Evolutionary conservation across 495 filamentous ascomycete genomes (phyloP), one percentile per base, ranked within the genome.

Genomic region (Talaromyces trachyspermus): DNA sequence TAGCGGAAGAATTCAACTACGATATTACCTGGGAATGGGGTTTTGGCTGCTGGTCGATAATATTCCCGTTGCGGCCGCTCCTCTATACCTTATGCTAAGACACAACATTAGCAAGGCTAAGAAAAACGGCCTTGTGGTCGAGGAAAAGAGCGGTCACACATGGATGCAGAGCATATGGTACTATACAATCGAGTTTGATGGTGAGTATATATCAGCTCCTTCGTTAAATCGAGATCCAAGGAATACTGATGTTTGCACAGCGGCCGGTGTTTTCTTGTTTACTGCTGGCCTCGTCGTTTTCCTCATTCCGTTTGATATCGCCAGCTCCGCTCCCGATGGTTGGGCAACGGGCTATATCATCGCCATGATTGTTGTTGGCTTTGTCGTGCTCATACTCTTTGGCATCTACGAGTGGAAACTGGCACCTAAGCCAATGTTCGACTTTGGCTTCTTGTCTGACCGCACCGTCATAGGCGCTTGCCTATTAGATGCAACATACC

Each of bases 391-490:
- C 25, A 54, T 80, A 51, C 55, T 64, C 20, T 85, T 88, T 51
- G 64, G 53, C 12, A 19, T 79, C 3, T 82, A 70, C 52, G 82
- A 86, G 60, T 62, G 62, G 32, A 74, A 57, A 53, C 29, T 73
- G 6, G 72, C 83, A 3, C 73, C 74, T 14, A 57, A 56, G 22
- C 69, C 70, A 0, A 81, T 89, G 58, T 65, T 89, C 29, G 73
- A 74, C 10, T 80, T 69, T 52, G 52, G 66, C n/a, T 69, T 85
- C 3, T 61, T 89, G 22, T 57, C 48, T 36, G 70, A 85, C 42
- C 80, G 81, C 7, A 87, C 83, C 35, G 74, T 87, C 24, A 54
- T 85, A 1, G 79, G 79, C 11, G 77, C 81, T 5, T 81, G 74
- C 39, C 49, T 83, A 0, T 60, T 86, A 2, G 66, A 70, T 49